phyloP scores from a whole-genome alignment of 2,329 filamentous ascomycete genomes.

The Neurospora crassa region DNA sequence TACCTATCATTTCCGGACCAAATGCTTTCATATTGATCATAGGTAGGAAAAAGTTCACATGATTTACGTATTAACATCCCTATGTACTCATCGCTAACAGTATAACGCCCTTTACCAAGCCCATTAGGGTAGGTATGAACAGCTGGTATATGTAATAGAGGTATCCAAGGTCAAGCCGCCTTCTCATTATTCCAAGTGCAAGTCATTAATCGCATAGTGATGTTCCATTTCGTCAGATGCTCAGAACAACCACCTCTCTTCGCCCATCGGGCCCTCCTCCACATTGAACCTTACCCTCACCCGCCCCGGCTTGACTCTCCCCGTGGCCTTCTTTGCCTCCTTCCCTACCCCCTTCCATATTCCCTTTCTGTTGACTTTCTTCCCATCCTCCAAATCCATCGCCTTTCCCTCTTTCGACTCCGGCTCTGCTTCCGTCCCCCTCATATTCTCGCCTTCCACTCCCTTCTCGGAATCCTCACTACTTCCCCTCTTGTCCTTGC shows the following conservation, averaged over 20 bases:
- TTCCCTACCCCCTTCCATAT: neutral
- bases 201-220: neutral
- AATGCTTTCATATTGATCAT: neutral
- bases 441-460: no score
- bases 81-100: neutral
- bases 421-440: neutral
- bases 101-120: neutral
- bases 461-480: neutral
- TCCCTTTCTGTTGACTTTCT: neutral
- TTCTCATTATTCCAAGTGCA: neutral
- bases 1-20: no score
- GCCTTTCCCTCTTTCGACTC: no score
- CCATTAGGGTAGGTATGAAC: neutral
- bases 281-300: conserved; percentile 17
- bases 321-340: neutral
- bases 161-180: neutral
- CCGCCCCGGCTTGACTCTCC: conserved; percentile 3
- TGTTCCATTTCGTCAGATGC: conserved; percentile 3
- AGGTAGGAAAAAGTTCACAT: neutral
- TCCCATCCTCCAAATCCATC: neutral
- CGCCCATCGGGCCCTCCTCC: conserved; percentile 19
- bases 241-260: conserved; percentile 19
- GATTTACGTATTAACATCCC: neutral
- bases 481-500: no score
- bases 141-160: neutral